Evolutionary conservation across 257 asterid species (phyloP).

Genomic region (Capsicum baccatum): DNA sequence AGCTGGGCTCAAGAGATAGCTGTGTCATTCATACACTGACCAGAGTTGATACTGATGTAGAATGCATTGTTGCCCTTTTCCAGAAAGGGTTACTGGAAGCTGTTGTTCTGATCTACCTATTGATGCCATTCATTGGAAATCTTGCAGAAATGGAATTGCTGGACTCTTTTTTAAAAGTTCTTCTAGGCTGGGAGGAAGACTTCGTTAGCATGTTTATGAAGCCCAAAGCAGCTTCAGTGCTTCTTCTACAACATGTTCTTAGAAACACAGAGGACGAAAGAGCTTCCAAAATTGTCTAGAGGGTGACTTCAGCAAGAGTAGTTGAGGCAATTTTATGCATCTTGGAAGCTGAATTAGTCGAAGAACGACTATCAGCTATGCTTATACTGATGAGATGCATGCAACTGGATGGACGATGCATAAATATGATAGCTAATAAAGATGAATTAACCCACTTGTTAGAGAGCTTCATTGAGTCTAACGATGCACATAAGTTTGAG

Average conservation of each 20-base stretch:
- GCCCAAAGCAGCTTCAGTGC: constrained; percentile 61
- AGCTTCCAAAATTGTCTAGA: constrained; percentile 41
- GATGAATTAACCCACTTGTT: constrained; percentile 55
- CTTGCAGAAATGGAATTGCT: constrained; percentile 59
- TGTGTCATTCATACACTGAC: constrained; percentile 65
- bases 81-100: constrained; percentile 77
- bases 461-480: constrained; percentile 54
- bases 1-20: constrained; percentile 63
- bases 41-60: constrained; percentile 79
- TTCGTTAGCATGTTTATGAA: constrained; percentile 45
- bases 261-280: constrained; percentile 42
- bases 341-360: constrained; percentile 53
- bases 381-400: constrained; percentile 73
- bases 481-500: constrained; percentile 58
- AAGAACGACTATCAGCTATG: constrained; percentile 63
- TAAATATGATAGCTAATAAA: constrained; percentile 66
- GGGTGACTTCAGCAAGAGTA: constrained; percentile 42
- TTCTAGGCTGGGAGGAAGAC: constrained; percentile 39
- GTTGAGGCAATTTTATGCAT: constrained; percentile 48
- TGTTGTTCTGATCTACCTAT: constrained; percentile 60
- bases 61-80: constrained; percentile 63
- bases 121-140: constrained; percentile 47
- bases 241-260: constrained; percentile 59
- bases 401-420: constrained; percentile 70
- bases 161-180: constrained; percentile 52